Evolutionary conservation across 2,329 filamentous ascomycete species (phyloP).

Genomic region (Fusarium secorum): DNA sequence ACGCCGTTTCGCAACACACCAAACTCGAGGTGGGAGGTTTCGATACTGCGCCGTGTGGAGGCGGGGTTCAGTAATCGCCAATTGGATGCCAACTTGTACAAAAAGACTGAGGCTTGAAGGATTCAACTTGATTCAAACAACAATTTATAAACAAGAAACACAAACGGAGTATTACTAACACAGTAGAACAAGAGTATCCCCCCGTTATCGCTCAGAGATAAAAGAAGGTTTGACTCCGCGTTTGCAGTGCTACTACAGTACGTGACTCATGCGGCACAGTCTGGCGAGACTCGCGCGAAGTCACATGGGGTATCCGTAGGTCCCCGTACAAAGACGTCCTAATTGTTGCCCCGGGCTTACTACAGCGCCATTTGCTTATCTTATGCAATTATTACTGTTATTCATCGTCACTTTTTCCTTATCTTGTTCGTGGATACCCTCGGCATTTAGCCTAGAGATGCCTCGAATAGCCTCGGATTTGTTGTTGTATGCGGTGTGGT

Average conservation of each 20-base stretch:
- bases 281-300: slow-evolving; percentile 43
- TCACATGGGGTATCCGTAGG: slow-evolving; percentile 39
- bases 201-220: slow-evolving; percentile 25
- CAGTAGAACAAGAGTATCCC: background rate
- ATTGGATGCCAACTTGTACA: background rate
- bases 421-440: background rate
- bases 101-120: slow-evolving; percentile 2
- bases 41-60: background rate
- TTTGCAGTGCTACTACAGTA: slow-evolving; percentile 2
- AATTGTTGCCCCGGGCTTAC: slow-evolving; percentile 18
- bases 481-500: background rate
- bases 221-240: slow-evolving; percentile 8
- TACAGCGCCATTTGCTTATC: slow-evolving; percentile 1
- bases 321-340: background rate
- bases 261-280: slow-evolving; percentile 40
- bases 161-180: background rate
- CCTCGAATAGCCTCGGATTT: background rate
- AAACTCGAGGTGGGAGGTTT: slow-evolving; percentile 8
- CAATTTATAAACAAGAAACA: slow-evolving; percentile 2
- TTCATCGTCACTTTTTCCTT: background rate
- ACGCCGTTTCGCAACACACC: background rate
- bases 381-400: background rate
- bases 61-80: slow-evolving; percentile 20
- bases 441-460: background rate
- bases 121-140: background rate